These are phyloP conservation scores for Ogataea hybrid DNA, from an alignment of 1,139 yeast species.

Conservation along the genomic window DNA sequence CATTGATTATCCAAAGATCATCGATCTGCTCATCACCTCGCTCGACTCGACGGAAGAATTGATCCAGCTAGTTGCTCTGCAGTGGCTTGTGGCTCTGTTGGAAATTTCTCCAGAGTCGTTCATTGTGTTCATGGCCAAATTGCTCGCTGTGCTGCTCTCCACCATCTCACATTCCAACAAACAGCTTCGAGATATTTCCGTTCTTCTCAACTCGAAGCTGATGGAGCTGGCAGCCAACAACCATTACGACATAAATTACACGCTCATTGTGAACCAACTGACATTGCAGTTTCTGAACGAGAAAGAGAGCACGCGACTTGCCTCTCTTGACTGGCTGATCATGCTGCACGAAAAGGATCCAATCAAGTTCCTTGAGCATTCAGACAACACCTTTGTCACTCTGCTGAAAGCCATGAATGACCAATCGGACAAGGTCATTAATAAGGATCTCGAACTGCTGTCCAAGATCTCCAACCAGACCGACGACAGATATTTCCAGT, in stretches of 20 bases:
- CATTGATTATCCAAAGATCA: constrained; percentile 76
- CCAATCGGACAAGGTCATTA: constrained; percentile 81
- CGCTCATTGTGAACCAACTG: constrained; percentile 57
- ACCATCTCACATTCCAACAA: constrained; percentile 53
- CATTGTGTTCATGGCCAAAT: constrained; percentile 58
- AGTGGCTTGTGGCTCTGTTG: constrained; percentile 79
- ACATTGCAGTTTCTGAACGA: constrained; percentile 62
- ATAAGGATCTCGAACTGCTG: constrained; percentile 70
- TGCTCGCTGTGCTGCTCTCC: constrained; percentile 55
- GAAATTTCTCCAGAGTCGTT: constrained; percentile 77
- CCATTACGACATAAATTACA: constrained; percentile 46
- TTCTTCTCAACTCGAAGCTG: constrained; percentile 49
- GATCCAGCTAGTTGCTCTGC: constrained; percentile 74
- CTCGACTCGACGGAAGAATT: constrained; percentile 72
- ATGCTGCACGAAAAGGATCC: constrained; percentile 79
- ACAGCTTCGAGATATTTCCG: constrained; percentile 53
- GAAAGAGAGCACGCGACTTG: constrained; percentile 78
- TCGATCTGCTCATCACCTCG: constrained; percentile 76
- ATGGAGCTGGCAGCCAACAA: constrained; percentile 41
- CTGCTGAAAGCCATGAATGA: constrained; percentile 80
- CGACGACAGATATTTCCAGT: constrained; percentile 73
- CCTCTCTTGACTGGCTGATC: constrained; percentile 88
- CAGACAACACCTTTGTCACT: constrained; percentile 71
- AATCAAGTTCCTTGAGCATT: constrained; percentile 52
- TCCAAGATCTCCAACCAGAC: constrained; percentile 78